These are phyloP conservation scores for Pichia membranifaciens DNA, from an alignment of 805 yeast species.

Conservation along the genomic window DNA sequence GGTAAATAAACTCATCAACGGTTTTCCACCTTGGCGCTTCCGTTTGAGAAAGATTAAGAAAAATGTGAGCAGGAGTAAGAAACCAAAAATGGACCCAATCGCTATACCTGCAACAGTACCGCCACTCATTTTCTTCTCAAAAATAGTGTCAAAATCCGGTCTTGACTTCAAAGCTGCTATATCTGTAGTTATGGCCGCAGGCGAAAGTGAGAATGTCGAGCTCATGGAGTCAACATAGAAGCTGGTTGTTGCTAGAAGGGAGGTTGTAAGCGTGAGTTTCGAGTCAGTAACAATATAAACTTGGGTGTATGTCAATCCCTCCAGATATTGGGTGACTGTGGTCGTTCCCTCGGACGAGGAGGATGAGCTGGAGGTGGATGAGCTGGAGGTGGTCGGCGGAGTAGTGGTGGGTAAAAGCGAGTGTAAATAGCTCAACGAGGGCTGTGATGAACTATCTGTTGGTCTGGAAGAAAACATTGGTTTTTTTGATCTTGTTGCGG, in stretches of 20 bases:
- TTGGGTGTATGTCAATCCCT: constrained; percentile 24
- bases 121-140: constrained; percentile 6
- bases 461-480: no score
- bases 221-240: constrained; percentile 13
- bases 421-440: neutral
- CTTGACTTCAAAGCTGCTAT: constrained; percentile 14
- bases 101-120: constrained; percentile 29
- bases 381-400: constrained; percentile 1
- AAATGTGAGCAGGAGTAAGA: constrained; percentile 13
- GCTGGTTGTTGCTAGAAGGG: constrained; percentile 20
- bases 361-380: neutral
- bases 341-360: constrained; percentile 12
- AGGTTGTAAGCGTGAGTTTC: constrained; percentile 24
- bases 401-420: neutral
- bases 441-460: no score
- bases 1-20: neutral
- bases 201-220: constrained; percentile 14
- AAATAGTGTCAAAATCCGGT: constrained; percentile 7
- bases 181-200: constrained; percentile 28
- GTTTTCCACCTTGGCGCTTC: constrained; percentile 5
- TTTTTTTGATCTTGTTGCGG: neutral
- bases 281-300: constrained; percentile 26
- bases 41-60: constrained; percentile 14
- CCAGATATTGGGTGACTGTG: constrained; percentile 15
- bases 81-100: constrained; percentile 24